Percentiles rank a stretch among this genome's conserved stretches.
Evolutionary conservation across 495 filamentous ascomycete genomes (phyloP).

Genomic region (Podospora didyma): DNA sequence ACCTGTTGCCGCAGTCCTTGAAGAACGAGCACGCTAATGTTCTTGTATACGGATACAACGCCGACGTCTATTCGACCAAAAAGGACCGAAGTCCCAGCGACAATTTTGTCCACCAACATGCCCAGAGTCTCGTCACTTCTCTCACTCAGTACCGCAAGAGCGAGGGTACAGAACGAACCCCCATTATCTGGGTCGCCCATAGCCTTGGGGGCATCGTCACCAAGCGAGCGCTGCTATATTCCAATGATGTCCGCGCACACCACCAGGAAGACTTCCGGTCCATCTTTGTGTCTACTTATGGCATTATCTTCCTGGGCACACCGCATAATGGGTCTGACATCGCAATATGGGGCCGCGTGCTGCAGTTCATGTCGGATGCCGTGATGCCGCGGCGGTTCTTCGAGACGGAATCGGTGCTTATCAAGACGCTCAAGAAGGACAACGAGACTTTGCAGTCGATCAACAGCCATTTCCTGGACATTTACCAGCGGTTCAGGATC

Average conservation of each 20-base stretch:
- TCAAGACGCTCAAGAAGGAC: constrained; percentile 69
- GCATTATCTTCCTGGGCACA: constrained; percentile 83
- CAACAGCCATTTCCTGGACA: constrained; percentile 69
- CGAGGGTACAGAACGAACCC: constrained; percentile 55
- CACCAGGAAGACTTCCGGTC: constrained; percentile 71
- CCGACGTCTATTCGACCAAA: constrained; percentile 59
- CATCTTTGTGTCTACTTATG: constrained; percentile 79
- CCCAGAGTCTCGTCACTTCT: constrained; percentile 70
- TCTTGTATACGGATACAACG: constrained; percentile 82
- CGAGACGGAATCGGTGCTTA: constrained; percentile 64
- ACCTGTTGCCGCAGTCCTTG: constrained; percentile 65
- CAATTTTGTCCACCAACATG: constrained; percentile 79
- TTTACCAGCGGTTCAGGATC: constrained; percentile 68
- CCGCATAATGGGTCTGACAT: constrained; percentile 76
- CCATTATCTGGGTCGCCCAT: constrained; percentile 84
- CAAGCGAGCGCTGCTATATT: constrained; percentile 60
- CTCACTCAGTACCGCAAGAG: constrained; percentile 48
- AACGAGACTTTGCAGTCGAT: constrained; percentile 80
- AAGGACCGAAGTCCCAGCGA: constrained; percentile 47
- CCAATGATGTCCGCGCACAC: constrained; percentile 57
- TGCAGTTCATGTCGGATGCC: constrained; percentile 68
- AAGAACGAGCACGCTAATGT: constrained; percentile 62
- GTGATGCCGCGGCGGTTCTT: constrained; percentile 68
- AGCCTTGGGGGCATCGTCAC: constrained; percentile 78
- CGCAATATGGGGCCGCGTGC: constrained; percentile 70